Base-by-base conservation (phyloP, 306 rosid genomes). In the Begonia masoniana region DNA sequence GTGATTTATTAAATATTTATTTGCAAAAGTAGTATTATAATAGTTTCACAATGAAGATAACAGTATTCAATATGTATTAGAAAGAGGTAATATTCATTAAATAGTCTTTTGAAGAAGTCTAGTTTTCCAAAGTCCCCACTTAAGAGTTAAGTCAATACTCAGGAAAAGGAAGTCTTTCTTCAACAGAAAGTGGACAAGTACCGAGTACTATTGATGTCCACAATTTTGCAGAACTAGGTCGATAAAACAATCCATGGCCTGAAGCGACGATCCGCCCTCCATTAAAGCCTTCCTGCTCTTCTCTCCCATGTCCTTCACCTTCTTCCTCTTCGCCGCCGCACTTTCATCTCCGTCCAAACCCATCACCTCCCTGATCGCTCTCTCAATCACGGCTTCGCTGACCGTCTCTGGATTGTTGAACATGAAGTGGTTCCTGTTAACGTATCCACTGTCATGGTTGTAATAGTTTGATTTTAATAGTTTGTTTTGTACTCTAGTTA, bases 351-450 rank as follows among this genome's bases (percentile, higher is more conserved):
- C 39, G 39, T 5, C 8, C 39, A 31, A 31, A 1, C 39, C 35
- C 73, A 67, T 67, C 41, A 72, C 3, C 10, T 52, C 50, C 15
- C 51, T 54, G 6, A 72, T 54, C 6, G 65, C 62, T 23, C 36
- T 58, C 43, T 49, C 60, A 12, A 69, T 69, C 17, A 52, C 52
- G 0, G 41, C 6, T 3, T 53, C 58, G 0, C 43, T 53, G 12
- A 69, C 57, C 45, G 42, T 6, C 21, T 42, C 12, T 0, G 7
- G 9, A 0, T 60, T 16, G 1, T 14, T 31, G 1, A 1, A 9
- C 1, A 2, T 4, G 21, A 14, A 5, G 0, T 13, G 47, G 2
- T n/a, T n/a, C n/a, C n/a, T n/a, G n/a, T n/a, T n/a, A n/a, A n/a
- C n/a, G n/a, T n/a, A n/a, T n/a, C n/a, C n/a, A n/a, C n/a, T n/a